These are phyloP conservation scores for Sutorius eximius DNA, from an alignment of 1,284 basidiomycete species.

Conservation along the genomic window DNA sequence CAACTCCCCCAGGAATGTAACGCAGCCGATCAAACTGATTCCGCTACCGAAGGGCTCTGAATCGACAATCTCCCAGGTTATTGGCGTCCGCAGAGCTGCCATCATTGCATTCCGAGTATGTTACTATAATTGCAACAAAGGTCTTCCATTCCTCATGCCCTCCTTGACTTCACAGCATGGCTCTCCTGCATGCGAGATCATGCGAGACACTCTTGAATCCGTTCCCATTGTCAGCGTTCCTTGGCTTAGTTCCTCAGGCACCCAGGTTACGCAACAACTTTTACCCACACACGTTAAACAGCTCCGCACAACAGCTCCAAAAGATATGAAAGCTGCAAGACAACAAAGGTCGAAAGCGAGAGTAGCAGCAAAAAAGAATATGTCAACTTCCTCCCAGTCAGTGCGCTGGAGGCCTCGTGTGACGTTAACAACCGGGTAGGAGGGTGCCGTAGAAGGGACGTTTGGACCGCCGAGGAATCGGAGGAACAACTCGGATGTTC, in stretches of 20 bases:
- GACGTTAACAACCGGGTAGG: slow-evolving; percentile 16
- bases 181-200: slow-evolving; percentile 39
- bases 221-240: slow-evolving; percentile 56
- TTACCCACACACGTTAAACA: slow-evolving; percentile 85
- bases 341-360: slow-evolving; percentile 58
- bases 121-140: not conserved
- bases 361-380: slow-evolving; percentile 40
- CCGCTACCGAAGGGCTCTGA: slow-evolving; percentile 75
- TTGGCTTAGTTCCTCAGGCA: slow-evolving; percentile 50
- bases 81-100: slow-evolving; percentile 71
- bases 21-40: slow-evolving; percentile 53
- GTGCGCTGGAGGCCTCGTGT: slow-evolving; percentile 23
- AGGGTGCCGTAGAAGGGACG: not conserved
- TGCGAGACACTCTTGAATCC: slow-evolving; percentile 45
- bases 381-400: slow-evolving; percentile 8
- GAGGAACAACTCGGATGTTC: not conserved
- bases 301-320: slow-evolving; percentile 76
- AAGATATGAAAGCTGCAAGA: slow-evolving; percentile 75
- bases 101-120: slow-evolving; percentile 62
- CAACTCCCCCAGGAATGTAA: slow-evolving; percentile 49
- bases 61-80: slow-evolving; percentile 53
- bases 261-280: slow-evolving; percentile 32
- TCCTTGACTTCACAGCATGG: slow-evolving; percentile 31
- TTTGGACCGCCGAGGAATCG: not conserved
- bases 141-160: slow-evolving; percentile 8